Percentiles rank a stretch among this genome's conserved stretches.
Conservation (phyloP, 139 green algal species). For the Chlorella vulgaris region DNA sequence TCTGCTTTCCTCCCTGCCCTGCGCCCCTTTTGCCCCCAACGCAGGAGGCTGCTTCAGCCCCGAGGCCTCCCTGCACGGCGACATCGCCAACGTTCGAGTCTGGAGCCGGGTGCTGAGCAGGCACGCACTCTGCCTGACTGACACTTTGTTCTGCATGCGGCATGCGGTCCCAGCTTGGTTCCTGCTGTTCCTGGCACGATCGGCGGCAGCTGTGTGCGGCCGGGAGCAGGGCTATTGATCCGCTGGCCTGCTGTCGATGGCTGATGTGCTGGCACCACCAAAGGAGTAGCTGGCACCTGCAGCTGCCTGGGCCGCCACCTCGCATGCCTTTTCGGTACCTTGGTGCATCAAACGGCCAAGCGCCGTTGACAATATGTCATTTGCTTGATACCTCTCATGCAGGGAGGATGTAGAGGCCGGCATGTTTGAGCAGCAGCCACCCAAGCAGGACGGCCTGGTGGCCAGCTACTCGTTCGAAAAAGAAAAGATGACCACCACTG, state of each 20-base stretch:
- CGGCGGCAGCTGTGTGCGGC: too few species aligned
- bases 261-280: too few species aligned
- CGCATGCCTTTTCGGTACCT: too few species aligned
- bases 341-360: too few species aligned
- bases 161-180: too few species aligned
- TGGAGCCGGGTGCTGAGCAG: constrained; percentile 68
- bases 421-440: constrained; percentile 57
- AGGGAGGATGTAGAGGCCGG: constrained; percentile 54
- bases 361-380: too few species aligned
- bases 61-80: constrained; percentile 63
- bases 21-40: background rate
- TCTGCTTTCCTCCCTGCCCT: background rate
- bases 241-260: too few species aligned
- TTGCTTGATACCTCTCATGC: background rate
- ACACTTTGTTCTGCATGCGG: too few species aligned
- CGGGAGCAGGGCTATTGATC: too few species aligned
- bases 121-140: too few species aligned
- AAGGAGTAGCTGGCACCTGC: too few species aligned
- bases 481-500: constrained; percentile 11
- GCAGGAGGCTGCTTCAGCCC: constrained; percentile 77
- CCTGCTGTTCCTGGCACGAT: too few species aligned
- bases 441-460: constrained; percentile 52
- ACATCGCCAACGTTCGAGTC: constrained; percentile 75
- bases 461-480: constrained; percentile 66
- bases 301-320: background rate